Base-by-base conservation (phyloP, 2,329 filamentous ascomycete genomes). In the Bipolaris zeicola region DNA sequence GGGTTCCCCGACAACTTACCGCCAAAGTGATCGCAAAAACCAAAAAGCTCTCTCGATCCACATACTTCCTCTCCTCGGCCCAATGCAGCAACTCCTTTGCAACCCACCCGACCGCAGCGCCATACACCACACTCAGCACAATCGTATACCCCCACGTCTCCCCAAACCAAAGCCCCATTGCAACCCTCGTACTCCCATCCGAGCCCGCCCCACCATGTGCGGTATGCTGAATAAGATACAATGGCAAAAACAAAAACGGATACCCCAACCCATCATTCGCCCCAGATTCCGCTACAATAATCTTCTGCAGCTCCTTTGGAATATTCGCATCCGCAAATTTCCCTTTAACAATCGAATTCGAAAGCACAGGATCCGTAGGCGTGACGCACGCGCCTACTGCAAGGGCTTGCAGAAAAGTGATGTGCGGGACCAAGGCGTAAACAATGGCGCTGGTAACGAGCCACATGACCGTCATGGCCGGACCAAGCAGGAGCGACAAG, bases 321-420 rank as follows among this genome's bases (percentile, higher is more conserved):
- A 96, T 88, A 71, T 96, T 95, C 67, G 92, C 89, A 69, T 96
- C 92, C 1, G 93, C 93, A 71, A 96, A 97, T 67, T 91, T 93
- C 31, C 92, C 92, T 79, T 96, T 96, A 43, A 96, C 91, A 55
- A 96, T 96, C 2, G 90, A 90, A 62, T 95, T 94, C 14, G 90
- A 94, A 36, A 96, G 76, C 1, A 96, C 87, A 0, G 93, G 93
- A 67, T 97, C 93, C 0, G 93, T 96, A 0, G 92, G 93, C 2
- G 93, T 95, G n/a, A 97, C 87, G 69, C 92, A 96, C 0, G 92
- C 90, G 1, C 87, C 92, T 10, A 96, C 81, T 14, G 88, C 89
- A 10, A 96, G 81, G 0, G 93, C 90, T 63, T 95, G 89, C 1
- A 96, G 80, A 62, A 95, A 90, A 28, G 80, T 81, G 14, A 94